A percentile compares a stretch with the other conserved stretches of the same genome.
Evolutionary conservation across 352 stramenopile species (phyloP).

Genomic region (Pythium pyrilobum): DNA sequence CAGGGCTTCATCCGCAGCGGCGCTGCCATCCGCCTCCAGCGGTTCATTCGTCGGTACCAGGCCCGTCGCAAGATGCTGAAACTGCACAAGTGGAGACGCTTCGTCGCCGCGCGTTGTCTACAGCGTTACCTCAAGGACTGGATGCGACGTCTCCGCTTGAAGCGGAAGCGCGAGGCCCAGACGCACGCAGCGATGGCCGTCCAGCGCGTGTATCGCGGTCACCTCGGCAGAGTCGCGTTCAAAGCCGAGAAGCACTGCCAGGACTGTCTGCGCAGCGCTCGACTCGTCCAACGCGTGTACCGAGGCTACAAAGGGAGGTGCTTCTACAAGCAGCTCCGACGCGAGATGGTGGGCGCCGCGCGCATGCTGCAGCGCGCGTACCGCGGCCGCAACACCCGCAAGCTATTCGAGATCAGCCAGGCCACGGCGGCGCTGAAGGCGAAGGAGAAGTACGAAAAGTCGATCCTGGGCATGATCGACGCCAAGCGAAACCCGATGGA

Average conservation of each 20-base stretch:
- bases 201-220: constrained; percentile 45
- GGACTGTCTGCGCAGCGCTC: constrained; percentile 20
- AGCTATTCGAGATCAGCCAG: constrained; percentile 53
- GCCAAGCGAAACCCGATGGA: constrained; percentile 59
- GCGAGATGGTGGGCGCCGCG: constrained; percentile 32
- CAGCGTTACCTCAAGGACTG: constrained; percentile 49
- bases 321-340: constrained; percentile 16
- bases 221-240: constrained; percentile 27
- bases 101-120: constrained; percentile 38
- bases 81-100: constrained; percentile 34
- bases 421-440: constrained; percentile 44
- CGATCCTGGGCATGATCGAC: constrained; percentile 42
- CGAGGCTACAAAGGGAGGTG: constrained; percentile 30
- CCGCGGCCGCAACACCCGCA: constrained; percentile 32
- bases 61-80: constrained; percentile 36
- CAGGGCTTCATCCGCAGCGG: constrained; percentile 39
- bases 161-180: constrained; percentile 30
- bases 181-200: constrained; percentile 30
- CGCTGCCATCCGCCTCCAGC: constrained; percentile 39
- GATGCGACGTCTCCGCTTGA: constrained; percentile 30
- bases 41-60: constrained; percentile 38
- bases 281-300: constrained; percentile 41
- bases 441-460: constrained; percentile 52
- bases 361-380: constrained; percentile 42
- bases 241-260: constrained; percentile 24